A percentile compares a stretch with the other conserved stretches of the same genome.
Conservation (phyloP, 306 rosid species). For the Trichosanthes truncata region DNA sequence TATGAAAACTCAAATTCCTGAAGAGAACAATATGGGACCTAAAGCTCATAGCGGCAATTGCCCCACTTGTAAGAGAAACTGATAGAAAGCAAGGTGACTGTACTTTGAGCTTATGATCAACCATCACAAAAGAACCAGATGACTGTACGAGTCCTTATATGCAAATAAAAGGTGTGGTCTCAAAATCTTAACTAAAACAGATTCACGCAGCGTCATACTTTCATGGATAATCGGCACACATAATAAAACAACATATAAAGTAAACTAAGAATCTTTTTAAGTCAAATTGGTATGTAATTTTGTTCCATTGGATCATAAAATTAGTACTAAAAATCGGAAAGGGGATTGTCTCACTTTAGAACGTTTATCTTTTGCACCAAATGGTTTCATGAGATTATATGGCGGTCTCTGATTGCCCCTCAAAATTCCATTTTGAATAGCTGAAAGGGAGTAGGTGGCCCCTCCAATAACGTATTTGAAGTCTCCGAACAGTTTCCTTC, state of each 20-base stretch:
- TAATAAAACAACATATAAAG: background rate
- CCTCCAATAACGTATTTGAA: slow-evolving; percentile 83
- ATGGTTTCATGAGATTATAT: slow-evolving; percentile 78
- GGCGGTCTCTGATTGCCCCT: slow-evolving; percentile 91
- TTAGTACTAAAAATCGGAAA: background rate
- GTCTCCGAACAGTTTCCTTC: slow-evolving; percentile 67
- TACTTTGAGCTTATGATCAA: background rate
- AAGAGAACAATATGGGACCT: background rate
- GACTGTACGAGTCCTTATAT: background rate
- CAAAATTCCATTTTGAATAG: slow-evolving; percentile 85
- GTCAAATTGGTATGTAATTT: background rate
- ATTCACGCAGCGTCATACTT: background rate
- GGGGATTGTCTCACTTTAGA: slow-evolving; percentile 30
- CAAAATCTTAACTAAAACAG: background rate
- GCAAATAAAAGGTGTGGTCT: background rate
- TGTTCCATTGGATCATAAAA: background rate
- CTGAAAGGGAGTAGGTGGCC: slow-evolving; percentile 71
- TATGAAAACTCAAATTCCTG: background rate
- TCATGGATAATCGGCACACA: background rate
- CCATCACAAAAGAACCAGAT: background rate
- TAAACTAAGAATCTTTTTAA: background rate
- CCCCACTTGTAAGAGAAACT: background rate
- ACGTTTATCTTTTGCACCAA: slow-evolving; percentile 72
- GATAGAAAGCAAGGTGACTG: too few species aligned
- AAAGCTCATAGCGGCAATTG: background rate